Conservation (phyloP, 495 filamentous ascomycete species). For the Tuber brumale region DNA sequence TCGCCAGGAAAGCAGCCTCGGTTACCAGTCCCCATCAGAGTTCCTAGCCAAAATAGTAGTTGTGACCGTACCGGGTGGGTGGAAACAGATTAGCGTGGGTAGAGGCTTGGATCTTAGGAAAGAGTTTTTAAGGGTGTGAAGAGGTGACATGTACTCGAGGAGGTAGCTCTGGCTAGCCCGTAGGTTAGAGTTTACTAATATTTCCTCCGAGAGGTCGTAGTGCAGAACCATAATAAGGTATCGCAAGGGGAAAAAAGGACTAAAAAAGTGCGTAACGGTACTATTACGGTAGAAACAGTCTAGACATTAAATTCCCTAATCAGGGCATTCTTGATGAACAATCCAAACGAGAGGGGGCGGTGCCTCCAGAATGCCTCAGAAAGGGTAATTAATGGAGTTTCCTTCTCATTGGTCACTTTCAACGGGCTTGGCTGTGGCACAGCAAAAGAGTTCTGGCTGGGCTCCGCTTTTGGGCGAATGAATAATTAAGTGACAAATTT, state of each 20-base stretch:
- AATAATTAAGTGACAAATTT: constrained; percentile 8
- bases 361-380: constrained; percentile 1
- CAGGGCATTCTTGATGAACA: background rate
- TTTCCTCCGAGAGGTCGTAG: background rate
- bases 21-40: background rate
- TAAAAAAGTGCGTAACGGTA: background rate
- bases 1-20: background rate
- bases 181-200: background rate
- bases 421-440: constrained; percentile 24
- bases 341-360: constrained; percentile 9
- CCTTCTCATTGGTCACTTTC: constrained; percentile 9
- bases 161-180: background rate
- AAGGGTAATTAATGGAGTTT: constrained; percentile 13
- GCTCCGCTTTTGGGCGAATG: background rate
- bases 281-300: background rate
- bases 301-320: background rate
- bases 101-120: background rate
- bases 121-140: background rate
- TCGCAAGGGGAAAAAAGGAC: background rate
- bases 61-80: background rate
- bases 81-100: background rate
- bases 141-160: background rate
- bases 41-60: background rate
- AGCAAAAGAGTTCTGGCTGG: background rate
- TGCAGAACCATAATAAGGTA: background rate